A percentile compares a stretch with the other conserved stretches of the same genome.
Evolutionary conservation across 495 filamentous ascomycete species (phyloP).

Genomic region (Jackrogersella multiformis): DNA sequence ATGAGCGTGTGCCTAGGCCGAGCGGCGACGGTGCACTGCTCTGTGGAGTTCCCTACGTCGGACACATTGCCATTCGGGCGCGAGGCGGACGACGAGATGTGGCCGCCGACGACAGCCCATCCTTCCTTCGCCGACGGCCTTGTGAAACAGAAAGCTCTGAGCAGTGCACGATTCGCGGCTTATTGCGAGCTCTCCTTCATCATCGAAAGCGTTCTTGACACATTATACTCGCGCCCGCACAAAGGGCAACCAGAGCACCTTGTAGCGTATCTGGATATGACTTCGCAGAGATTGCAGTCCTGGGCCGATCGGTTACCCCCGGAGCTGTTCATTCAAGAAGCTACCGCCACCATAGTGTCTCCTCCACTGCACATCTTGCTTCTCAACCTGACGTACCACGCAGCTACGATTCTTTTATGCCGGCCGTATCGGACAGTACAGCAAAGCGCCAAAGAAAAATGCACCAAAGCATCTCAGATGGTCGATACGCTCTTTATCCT

Average conservation of each 20-base stretch:
- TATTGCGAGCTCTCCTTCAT: slow-evolving; percentile 7
- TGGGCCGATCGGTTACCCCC: background rate
- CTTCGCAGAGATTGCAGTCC: background rate
- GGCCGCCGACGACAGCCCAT: background rate
- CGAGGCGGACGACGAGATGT: slow-evolving; percentile 1
- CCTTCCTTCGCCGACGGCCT: slow-evolving; percentile 1
- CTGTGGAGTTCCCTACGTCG: background rate
- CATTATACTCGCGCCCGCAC: slow-evolving; percentile 1
- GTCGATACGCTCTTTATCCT: background rate
- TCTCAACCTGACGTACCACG: slow-evolving; percentile 16
- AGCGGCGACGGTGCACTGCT: slow-evolving; percentile 1
- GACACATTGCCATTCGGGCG: background rate
- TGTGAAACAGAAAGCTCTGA: slow-evolving; percentile 2
- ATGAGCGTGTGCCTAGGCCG: slow-evolving; percentile 20
- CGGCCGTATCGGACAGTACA: slow-evolving; percentile 8
- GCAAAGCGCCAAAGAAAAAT: slow-evolving; percentile 3
- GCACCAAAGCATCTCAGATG: slow-evolving; percentile 4
- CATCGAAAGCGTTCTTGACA: slow-evolving; percentile 3
- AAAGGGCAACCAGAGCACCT: slow-evolving; percentile 1
- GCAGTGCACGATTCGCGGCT: background rate
- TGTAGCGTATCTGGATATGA: slow-evolving; percentile 1
- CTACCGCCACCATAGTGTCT: slow-evolving; percentile 4
- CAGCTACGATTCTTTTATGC: slow-evolving; percentile 16
- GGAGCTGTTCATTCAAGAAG: slow-evolving; percentile 3
- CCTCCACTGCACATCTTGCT: slow-evolving; percentile 15